A percentile compares a stretch with the other conserved stretches of the same genome.
phyloP scores from a whole-genome alignment of 2,329 filamentous ascomycete species.

The Fusarium camptoceras region DNA sequence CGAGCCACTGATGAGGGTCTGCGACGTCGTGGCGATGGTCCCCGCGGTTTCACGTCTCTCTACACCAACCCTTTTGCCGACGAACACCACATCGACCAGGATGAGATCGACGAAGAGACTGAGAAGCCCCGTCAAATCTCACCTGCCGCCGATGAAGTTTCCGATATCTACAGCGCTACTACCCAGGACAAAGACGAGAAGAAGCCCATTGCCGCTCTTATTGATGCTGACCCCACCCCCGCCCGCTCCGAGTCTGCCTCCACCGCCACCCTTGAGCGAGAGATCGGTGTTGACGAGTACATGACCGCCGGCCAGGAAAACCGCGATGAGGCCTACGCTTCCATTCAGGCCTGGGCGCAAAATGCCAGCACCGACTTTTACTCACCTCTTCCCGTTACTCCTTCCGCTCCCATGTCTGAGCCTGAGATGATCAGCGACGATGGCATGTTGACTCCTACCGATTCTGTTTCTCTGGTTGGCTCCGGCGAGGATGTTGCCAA shows the following conservation, averaged over 20 bases:
- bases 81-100: slow-evolving; percentile 64
- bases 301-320: slow-evolving; percentile 64
- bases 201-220: slow-evolving; percentile 44
- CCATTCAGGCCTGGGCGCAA: slow-evolving; percentile 74
- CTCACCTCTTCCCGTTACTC: slow-evolving; percentile 68
- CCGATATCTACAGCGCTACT: slow-evolving; percentile 69
- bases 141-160: slow-evolving; percentile 62
- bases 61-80: slow-evolving; percentile 71
- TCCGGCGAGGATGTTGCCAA: slow-evolving; percentile 62
- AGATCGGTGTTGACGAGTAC: slow-evolving; percentile 59
- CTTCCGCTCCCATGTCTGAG: slow-evolving; percentile 62
- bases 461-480: slow-evolving; percentile 66
- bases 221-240: slow-evolving; percentile 48
- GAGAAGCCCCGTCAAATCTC: slow-evolving; percentile 56
- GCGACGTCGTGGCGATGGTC: slow-evolving; percentile 61
- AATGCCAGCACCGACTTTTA: slow-evolving; percentile 67
- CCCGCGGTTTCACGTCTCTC: slow-evolving; percentile 59
- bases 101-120: slow-evolving; percentile 57
- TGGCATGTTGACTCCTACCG: slow-evolving; percentile 69
- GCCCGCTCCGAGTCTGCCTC: slow-evolving; percentile 36
- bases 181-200: slow-evolving; percentile 53
- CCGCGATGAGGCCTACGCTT: slow-evolving; percentile 63
- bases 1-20: slow-evolving; percentile 57
- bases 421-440: slow-evolving; percentile 62
- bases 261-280: slow-evolving; percentile 53